Base-by-base conservation (phyloP, 2,329 filamentous ascomycete species). In the Fusarium sp. region DNA sequence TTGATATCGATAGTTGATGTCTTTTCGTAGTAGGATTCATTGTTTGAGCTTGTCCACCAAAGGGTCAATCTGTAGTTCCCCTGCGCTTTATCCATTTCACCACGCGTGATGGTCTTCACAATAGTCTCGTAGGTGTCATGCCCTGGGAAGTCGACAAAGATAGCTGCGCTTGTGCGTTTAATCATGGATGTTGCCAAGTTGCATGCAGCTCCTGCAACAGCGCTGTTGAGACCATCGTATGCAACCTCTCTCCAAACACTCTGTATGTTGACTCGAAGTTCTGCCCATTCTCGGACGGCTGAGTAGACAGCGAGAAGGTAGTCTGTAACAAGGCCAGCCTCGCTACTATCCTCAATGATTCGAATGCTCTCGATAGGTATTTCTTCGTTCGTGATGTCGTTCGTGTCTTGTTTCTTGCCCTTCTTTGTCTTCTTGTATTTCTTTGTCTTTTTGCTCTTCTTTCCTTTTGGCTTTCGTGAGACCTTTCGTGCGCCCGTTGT, bases 121-220 rank as follows among this genome's bases (percentile, higher is more conserved):
- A 85, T 77, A 0, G 75, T 82, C 41, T 85, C 77, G 67, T 81
- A 87, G 0, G 81, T 81, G 14, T 85, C 81, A 52, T 83, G 78
- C 0, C 80, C 83, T 2, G 83, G 81, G 44, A 86, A 87, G 32
- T 86, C 82, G 20, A 81, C 65, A 57, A 84, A 85, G 2, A 87
- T 83, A 10, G 70, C 70, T 1, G 76, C 68, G 50, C 80, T 79
- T 2, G 79, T 78, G 50, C 79, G 75, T 55, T 83, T 80, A 27
- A 86, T 69, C 78, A 84, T 83, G 15, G 75, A 75, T 23, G 85
- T 73, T 17, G 83, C 83, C 10, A 83, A 56, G 48, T 81, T 84
- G 9, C 81, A 83, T 27, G 85, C 26, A 1, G 80, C 73, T 3
- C 81, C 84, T 3, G 84, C 85, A n/a, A 84, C 78, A 3, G 83